Conservation (phyloP, 2,329 filamentous ascomycete species). For the Hypomyces perniciosus region DNA sequence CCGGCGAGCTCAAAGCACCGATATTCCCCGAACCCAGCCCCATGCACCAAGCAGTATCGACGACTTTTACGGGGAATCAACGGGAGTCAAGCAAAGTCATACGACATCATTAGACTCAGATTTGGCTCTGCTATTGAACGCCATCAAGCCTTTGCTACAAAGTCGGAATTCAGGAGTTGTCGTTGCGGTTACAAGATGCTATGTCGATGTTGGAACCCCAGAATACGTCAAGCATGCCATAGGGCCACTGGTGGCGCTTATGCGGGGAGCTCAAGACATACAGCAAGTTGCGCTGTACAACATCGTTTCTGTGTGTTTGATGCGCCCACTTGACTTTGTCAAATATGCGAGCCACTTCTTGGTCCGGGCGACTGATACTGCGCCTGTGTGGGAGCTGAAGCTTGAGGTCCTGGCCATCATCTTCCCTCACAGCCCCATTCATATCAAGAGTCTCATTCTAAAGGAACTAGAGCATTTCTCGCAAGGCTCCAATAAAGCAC, state of each 20-base stretch:
- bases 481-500: slow-evolving; percentile 61
- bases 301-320: slow-evolving; percentile 84
- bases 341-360: slow-evolving; percentile 87
- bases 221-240: slow-evolving; percentile 70
- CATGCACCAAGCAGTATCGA: slow-evolving; percentile 42
- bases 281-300: slow-evolving; percentile 89
- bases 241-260: slow-evolving; percentile 77
- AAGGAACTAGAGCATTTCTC: slow-evolving; percentile 94
- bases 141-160: slow-evolving; percentile 77
- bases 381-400: slow-evolving; percentile 84
- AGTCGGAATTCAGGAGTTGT: slow-evolving; percentile 92
- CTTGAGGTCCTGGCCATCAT: slow-evolving; percentile 85
- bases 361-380: slow-evolving; percentile 70
- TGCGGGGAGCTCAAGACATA: slow-evolving; percentile 80
- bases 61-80: slow-evolving; percentile 73
- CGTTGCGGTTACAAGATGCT: slow-evolving; percentile 77
- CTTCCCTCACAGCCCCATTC: slow-evolving; percentile 72
- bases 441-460: slow-evolving; percentile 78
- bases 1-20: slow-evolving; percentile 51
- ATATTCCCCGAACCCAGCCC: slow-evolving; percentile 30
- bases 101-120: slow-evolving; percentile 66
- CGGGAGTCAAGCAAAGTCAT: slow-evolving; percentile 39
- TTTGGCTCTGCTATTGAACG: slow-evolving; percentile 71
- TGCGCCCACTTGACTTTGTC: slow-evolving; percentile 72
- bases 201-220: slow-evolving; percentile 74